A percentile compares a stretch with the other conserved stretches of the same genome.
Conservation (phyloP, 164 flowering plant species). For the Stephania cephalantha region DNA sequence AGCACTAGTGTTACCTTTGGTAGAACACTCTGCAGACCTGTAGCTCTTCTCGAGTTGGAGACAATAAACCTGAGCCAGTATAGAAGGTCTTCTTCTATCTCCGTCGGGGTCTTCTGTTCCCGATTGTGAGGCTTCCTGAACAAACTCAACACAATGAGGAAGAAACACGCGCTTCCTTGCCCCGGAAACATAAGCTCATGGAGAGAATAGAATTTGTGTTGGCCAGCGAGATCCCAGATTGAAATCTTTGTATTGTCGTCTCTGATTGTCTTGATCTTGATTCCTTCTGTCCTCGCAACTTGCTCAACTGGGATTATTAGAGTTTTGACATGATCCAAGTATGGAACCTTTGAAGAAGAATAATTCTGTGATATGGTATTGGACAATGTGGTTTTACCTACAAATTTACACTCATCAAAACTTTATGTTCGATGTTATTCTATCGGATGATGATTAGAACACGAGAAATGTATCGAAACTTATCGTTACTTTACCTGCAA, state of each 20-base stretch:
- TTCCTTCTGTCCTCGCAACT: conserved; percentile 63
- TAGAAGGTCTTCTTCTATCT: conserved; percentile 73
- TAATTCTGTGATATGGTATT: conserved; percentile 63
- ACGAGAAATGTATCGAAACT: background rate
- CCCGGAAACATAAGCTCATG: conserved; percentile 98
- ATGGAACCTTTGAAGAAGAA: conserved; percentile 64
- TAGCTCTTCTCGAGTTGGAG: conserved; percentile 70
- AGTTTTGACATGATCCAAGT: conserved; percentile 70
- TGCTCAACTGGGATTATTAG: conserved; percentile 81
- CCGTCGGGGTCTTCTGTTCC: conserved; percentile 55
- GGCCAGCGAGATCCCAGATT: conserved; percentile 87
- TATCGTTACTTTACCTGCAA: conserved; percentile 51
- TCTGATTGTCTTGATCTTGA: conserved; percentile 68
- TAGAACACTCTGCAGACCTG: conserved; percentile 57
- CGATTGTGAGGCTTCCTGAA: conserved; percentile 64
- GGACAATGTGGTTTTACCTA: conserved; percentile 77
- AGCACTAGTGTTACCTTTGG: conserved; percentile 83
- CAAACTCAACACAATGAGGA: conserved; percentile 66
- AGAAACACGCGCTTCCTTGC: conserved; percentile 76
- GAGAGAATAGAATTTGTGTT: conserved; percentile 69
- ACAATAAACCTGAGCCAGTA: conserved; percentile 92
- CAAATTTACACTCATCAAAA: conserved; percentile 4
- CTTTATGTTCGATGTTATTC: background rate
- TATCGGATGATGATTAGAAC: background rate
- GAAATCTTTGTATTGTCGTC: conserved; percentile 81